These are phyloP conservation scores for Bassia scoparia DNA, from an alignment of 148 eudicot species.

Conservation along the genomic window DNA sequence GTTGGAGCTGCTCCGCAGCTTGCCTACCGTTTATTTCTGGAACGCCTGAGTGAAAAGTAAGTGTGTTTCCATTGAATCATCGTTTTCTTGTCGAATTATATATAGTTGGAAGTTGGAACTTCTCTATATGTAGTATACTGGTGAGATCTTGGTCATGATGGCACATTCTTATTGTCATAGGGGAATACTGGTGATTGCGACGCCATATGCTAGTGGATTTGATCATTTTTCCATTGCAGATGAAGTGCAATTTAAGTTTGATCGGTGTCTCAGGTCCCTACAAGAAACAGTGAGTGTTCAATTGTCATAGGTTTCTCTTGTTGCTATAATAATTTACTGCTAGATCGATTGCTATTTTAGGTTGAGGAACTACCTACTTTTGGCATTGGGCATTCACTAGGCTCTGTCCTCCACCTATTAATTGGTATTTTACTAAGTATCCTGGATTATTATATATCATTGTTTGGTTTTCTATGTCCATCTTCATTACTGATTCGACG, in stretches of 20 bases:
- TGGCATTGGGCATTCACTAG: slow-evolving; percentile 94
- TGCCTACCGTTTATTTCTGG: slow-evolving; percentile 83
- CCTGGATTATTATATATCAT: background rate
- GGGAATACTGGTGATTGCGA: slow-evolving; percentile 87
- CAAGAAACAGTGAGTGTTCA: slow-evolving; percentile 58
- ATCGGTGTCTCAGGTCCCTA: slow-evolving; percentile 70
- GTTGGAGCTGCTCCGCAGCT: slow-evolving; percentile 99
- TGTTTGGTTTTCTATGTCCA: background rate
- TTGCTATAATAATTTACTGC: slow-evolving; percentile 6
- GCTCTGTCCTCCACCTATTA: slow-evolving; percentile 87
- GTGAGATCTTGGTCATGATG: slow-evolving; percentile 21
- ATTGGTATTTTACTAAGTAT: slow-evolving; percentile 47
- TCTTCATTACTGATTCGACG: slow-evolving; percentile 22
- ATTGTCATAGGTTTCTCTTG: slow-evolving; percentile 1
- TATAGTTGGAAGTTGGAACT: background rate
- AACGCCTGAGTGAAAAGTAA: slow-evolving; percentile 77
- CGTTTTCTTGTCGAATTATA: background rate
- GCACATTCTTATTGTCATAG: slow-evolving; percentile 35
- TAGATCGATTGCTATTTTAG: slow-evolving; percentile 32
- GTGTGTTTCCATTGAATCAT: slow-evolving; percentile 25
- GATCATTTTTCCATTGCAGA: slow-evolving; percentile 95
- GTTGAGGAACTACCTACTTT: slow-evolving; percentile 74
- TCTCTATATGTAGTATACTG: background rate
- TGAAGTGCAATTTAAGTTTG: slow-evolving; percentile 92
- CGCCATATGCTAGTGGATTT: slow-evolving; percentile 98